These are phyloP conservation scores for Notholithocarpus densiflorus DNA, from an alignment of 306 rosid genomes.

Conservation along the genomic window DNA sequence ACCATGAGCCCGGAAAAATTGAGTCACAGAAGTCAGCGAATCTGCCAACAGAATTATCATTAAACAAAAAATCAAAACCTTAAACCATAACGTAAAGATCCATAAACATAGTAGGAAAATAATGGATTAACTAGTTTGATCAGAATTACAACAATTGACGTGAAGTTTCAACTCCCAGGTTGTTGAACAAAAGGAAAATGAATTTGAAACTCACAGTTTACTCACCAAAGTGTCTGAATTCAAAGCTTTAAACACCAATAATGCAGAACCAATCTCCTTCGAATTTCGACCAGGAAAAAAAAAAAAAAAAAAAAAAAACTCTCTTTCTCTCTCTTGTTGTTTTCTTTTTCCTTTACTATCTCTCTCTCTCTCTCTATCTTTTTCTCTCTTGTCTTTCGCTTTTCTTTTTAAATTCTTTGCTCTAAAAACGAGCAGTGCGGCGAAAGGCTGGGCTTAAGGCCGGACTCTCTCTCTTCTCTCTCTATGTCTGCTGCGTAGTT, in stretches of 20 bases:
- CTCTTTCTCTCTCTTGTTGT: not conserved
- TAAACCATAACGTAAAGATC: conserved; percentile 2
- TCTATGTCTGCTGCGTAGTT: conserved; percentile 19
- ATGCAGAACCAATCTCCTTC: conserved; percentile 16
- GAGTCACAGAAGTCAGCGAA: conserved; percentile 24
- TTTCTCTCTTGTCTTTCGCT: not conserved
- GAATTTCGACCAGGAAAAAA: not conserved
- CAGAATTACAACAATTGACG: not conserved
- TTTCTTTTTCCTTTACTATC: not conserved
- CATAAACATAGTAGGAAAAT: not conserved
- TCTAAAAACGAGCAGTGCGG: conserved; percentile 44
- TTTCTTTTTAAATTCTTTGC: conserved; percentile 29
- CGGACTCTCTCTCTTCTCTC: conserved; percentile 34
- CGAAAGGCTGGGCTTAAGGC: conserved; percentile 44
- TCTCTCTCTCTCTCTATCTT: not conserved
- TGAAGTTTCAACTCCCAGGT: conserved; percentile 1
- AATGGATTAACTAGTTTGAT: not conserved
- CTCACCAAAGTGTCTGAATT: conserved; percentile 13
- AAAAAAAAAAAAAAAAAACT: not conserved
- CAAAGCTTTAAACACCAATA: conserved; percentile 11
- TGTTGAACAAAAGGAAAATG: conserved; percentile 10
- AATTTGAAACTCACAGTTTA: not conserved
- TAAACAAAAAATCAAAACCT: no score
- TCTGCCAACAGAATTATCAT: conserved; percentile 33
- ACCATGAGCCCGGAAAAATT: not conserved